Base-by-base conservation (phyloP, 2,329 filamentous ascomycete genomes). In the Nemania bipapillata region DNA sequence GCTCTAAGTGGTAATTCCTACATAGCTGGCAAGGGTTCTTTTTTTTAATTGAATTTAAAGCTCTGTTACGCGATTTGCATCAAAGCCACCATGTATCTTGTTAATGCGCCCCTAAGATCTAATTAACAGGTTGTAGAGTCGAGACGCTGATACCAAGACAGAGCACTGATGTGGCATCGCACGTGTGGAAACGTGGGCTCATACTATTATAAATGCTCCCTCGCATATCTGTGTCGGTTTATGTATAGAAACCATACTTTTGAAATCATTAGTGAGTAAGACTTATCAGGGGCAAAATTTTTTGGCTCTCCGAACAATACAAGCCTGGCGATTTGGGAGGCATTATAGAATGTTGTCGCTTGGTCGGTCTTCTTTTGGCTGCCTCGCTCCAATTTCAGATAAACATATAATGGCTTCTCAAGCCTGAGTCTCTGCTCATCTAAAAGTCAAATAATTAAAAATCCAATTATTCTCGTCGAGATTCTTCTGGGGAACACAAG, bases 361-460 rank as follows among this genome's bases (percentile, higher is more conserved):
- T 12, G 26, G 37, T 1, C 37, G 30, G 3, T 42, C 22, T 32
- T 49, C 30, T 15, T 59, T 30, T 59, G 49, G 22, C 17, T 59
- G 56, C 15, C 56, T 42, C 5, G 15, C 9, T 28, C 56, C 56
- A 20, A 42, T 26, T 30, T 24, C 4, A 32, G 56, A 15, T 59
- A 42, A 26, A 45, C 37, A 49, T 59, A 32, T 15, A 24, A 59
- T 28, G 56, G 49, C 28, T 59, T 59, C 42, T 59, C 56, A 12
- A 59, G 40, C 22, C 35, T 59, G 15, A 42, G 56, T 22, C 15
- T 59, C 12, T 59, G 56, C 42, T 26, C 37, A 53, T 32, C 50
- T 8, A 4, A 26, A 1, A 53, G 32, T 15, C 32, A 53, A 26
- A 32, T 53, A 28, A 32, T 28, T 30, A 28, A 53, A 53, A 53